Evolutionary conservation across 2,329 filamentous ascomycete species (phyloP).

Genomic region (Fusarium sp.): DNA sequence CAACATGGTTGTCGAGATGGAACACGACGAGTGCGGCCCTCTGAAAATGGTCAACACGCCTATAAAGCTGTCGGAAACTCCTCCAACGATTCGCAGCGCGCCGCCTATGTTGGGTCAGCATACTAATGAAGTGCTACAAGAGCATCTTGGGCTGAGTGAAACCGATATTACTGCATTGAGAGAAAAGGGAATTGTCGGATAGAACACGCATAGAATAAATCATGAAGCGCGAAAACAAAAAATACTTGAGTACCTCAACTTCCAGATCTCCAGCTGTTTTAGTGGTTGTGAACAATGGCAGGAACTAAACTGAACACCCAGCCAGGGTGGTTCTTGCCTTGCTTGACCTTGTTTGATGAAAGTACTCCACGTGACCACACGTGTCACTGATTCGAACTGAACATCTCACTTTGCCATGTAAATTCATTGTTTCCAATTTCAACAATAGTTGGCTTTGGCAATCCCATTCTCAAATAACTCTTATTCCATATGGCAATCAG

Average conservation of each 20-base stretch:
- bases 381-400: constrained; percentile 17
- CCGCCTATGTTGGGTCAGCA: constrained; percentile 91
- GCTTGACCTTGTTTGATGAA: neutral
- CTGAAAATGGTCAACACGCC: constrained; percentile 94
- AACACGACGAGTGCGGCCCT: constrained; percentile 84
- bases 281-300: neutral
- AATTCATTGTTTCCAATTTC: constrained; percentile 15
- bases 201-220: constrained; percentile 40
- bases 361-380: constrained; percentile 32
- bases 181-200: constrained; percentile 73
- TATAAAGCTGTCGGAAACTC: constrained; percentile 90
- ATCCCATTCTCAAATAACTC: neutral
- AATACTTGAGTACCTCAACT: neutral
- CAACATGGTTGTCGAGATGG: constrained; percentile 88
- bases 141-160: constrained; percentile 70
- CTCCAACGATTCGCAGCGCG: constrained; percentile 78
- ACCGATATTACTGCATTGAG: constrained; percentile 72
- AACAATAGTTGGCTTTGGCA: constrained; percentile 10
- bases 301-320: neutral
- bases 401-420: constrained; percentile 29
- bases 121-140: constrained; percentile 79
- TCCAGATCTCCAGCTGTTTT: neutral
- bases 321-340: neutral
- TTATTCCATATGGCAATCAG: neutral
- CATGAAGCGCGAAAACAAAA: neutral